Percentiles rank a stretch among this genome's conserved stretches.
phyloP scores from a whole-genome alignment of 2,329 filamentous ascomycete species.

The Teratosphaeria pseudoeucalypti region DNA sequence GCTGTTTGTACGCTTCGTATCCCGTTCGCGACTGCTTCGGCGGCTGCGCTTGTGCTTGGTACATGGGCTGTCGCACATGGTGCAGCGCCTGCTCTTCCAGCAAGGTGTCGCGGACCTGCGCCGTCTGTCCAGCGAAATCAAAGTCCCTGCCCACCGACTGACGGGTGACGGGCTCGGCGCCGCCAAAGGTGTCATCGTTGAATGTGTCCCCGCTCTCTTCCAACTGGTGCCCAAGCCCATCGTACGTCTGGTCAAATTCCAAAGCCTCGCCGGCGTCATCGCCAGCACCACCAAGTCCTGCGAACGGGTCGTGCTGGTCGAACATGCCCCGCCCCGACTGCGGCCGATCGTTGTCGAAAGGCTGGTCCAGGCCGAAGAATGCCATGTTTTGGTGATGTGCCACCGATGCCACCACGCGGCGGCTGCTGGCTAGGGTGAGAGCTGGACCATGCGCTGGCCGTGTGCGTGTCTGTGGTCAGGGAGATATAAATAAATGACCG shows the following conservation, averaged over 20 bases:
- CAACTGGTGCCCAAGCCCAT: slow-evolving; percentile 81
- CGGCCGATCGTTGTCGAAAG: slow-evolving; percentile 52
- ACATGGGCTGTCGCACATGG: slow-evolving; percentile 51
- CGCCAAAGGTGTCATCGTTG: slow-evolving; percentile 88
- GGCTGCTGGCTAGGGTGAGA: background rate
- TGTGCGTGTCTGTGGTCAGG: background rate
- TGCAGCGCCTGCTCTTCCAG: slow-evolving; percentile 85
- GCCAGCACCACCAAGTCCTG: slow-evolving; percentile 54
- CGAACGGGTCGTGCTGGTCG: slow-evolving; percentile 75
- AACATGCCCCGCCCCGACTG: slow-evolving; percentile 49
- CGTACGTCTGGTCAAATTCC: slow-evolving; percentile 96
- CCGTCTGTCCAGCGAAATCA: slow-evolving; percentile 91
- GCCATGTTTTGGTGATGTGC: slow-evolving; percentile 47
- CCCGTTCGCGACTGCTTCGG: slow-evolving; percentile 62
- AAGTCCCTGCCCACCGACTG: slow-evolving; percentile 76
- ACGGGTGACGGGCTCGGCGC: slow-evolving; percentile 35
- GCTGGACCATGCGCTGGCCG: background rate
- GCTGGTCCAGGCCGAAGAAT: slow-evolving; percentile 81
- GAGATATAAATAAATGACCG: too few relatives aligned
- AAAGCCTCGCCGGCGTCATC: slow-evolving; percentile 44
- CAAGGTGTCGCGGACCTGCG: slow-evolving; percentile 73
- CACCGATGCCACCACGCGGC: background rate
- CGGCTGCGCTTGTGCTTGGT: slow-evolving; percentile 38
- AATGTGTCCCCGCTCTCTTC: slow-evolving; percentile 88
- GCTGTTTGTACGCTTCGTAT: slow-evolving; percentile 83